phyloP scores from a whole-genome alignment of 176 grass and related monocot species.

The Musa troglodytarum region DNA sequence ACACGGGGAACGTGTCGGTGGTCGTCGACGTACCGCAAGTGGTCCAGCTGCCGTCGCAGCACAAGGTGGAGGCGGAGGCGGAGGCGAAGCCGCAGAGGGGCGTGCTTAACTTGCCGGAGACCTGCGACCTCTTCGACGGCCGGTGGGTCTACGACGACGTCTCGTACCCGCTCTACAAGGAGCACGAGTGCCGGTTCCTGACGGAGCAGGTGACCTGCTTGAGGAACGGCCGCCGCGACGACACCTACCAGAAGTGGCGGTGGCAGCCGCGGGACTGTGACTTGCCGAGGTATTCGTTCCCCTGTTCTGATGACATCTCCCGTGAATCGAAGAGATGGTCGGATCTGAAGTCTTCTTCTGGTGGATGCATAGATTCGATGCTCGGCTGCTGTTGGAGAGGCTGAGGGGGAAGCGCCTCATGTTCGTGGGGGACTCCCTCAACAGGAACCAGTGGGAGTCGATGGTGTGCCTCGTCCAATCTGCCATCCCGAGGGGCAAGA shows the following conservation, averaged over 20 bases:
- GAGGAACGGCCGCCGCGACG: conserved; percentile 52
- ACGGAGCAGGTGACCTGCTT: conserved; percentile 64
- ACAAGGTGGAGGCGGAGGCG: not conserved
- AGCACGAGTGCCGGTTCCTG: conserved; percentile 55
- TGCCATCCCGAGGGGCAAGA: not conserved
- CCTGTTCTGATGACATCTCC: not conserved
- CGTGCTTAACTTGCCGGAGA: conserved; percentile 34
- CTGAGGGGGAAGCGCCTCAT: not conserved
- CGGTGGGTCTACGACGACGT: conserved; percentile 62
- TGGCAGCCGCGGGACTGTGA: conserved; percentile 75
- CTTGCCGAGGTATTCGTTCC: conserved; percentile 47
- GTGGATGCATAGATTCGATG: not conserved
- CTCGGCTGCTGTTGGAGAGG: not conserved
- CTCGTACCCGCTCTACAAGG: conserved; percentile 44
- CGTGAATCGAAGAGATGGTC: not conserved
- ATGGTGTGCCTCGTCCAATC: not conserved
- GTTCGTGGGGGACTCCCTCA: not conserved
- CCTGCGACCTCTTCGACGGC: conserved; percentile 74
- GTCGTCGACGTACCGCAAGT: not conserved
- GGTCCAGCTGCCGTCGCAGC: not conserved
- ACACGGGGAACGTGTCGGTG: not conserved
- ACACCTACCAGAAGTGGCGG: conserved; percentile 55
- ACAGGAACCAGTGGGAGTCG: not conserved
- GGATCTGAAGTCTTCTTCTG: not conserved
- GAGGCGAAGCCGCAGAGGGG: not conserved